Evolutionary conservation across 2,329 filamentous ascomycete genomes (phyloP).

Genomic region (Penicillium concentricum): DNA sequence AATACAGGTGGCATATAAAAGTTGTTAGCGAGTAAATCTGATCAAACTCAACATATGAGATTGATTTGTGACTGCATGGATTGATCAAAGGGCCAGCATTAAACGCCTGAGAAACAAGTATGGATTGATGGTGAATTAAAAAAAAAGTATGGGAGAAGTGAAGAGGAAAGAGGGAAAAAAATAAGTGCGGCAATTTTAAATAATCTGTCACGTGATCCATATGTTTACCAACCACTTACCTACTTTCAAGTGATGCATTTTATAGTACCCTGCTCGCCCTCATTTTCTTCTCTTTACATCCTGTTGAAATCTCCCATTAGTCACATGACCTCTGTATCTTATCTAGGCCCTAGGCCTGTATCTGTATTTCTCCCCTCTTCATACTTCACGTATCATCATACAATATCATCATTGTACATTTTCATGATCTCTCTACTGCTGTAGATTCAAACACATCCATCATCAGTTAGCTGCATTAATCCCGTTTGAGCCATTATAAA

Average conservation of each 20-base stretch:
- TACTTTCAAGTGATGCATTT: not conserved
- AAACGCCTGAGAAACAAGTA: not conserved
- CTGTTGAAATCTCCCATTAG: too few relatives aligned
- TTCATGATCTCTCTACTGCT: too few relatives aligned
- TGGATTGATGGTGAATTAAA: not conserved
- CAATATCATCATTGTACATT: too few relatives aligned
- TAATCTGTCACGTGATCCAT: slow-evolving; percentile 1
- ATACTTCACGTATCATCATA: too few relatives aligned
- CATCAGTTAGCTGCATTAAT: too few relatives aligned
- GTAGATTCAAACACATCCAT: too few relatives aligned
- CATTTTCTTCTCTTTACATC: too few relatives aligned
- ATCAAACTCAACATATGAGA: not conserved
- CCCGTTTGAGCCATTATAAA: too few relatives aligned
- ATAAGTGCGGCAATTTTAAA: not conserved
- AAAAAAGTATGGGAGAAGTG: not conserved
- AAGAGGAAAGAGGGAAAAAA: not conserved
- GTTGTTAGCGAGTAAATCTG: not conserved
- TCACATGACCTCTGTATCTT: too few relatives aligned
- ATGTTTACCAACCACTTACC: not conserved
- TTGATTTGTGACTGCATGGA: not conserved
- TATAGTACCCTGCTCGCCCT: too few relatives aligned
- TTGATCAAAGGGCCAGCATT: not conserved
- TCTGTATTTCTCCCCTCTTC: too few relatives aligned
- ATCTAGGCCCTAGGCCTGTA: too few relatives aligned
- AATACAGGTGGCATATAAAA: not conserved